A percentile compares a stretch with the other conserved stretches of the same genome.
Evolutionary conservation across 371 early-diverging fungal genomes (phyloP).

Genomic region (Zychaea mexicana): DNA sequence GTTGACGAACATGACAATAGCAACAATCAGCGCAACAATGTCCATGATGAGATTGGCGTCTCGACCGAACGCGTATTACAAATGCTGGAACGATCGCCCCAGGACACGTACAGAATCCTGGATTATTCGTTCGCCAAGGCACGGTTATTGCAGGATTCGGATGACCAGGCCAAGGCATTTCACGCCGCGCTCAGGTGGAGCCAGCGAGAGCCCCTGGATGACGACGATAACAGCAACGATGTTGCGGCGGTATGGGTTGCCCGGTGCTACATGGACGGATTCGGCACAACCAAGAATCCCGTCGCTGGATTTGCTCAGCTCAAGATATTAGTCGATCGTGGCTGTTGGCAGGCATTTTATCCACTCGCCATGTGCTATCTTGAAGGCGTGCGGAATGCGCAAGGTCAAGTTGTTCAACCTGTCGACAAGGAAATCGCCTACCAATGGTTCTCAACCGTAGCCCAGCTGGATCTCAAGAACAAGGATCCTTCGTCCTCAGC

Average conservation of each 20-base stretch:
- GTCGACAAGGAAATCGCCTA: slow-evolving; percentile 57
- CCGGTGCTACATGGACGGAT: slow-evolving; percentile 42
- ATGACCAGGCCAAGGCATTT: slow-evolving; percentile 34
- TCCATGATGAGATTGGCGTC: neutral
- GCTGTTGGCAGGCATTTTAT: slow-evolving; percentile 42
- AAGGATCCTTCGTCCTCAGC: no score
- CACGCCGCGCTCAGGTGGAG: slow-evolving; percentile 32
- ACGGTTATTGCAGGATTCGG: slow-evolving; percentile 14
- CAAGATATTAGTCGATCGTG: slow-evolving; percentile 27
- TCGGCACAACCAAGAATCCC: slow-evolving; percentile 36
- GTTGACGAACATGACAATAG: neutral
- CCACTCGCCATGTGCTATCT: slow-evolving; percentile 43
- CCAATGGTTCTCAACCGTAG: slow-evolving; percentile 65
- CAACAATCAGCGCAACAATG: no score
- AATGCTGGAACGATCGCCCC: neutral
- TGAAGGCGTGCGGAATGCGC: slow-evolving; percentile 34
- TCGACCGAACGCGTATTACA: neutral
- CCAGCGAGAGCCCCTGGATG: slow-evolving; percentile 8
- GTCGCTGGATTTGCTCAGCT: slow-evolving; percentile 32
- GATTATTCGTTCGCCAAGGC: slow-evolving; percentile 21
- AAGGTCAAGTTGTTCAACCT: slow-evolving; percentile 32
- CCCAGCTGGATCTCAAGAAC: slow-evolving; percentile 66
- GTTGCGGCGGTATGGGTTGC: slow-evolving; percentile 41
- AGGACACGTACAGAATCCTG: slow-evolving; percentile 14
- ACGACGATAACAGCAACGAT: slow-evolving; percentile 16